A percentile compares a stretch with the other conserved stretches of the same genome.
Evolutionary conservation across 352 stramenopile genomes (phyloP).

Genomic region (Globisporangium polare): DNA sequence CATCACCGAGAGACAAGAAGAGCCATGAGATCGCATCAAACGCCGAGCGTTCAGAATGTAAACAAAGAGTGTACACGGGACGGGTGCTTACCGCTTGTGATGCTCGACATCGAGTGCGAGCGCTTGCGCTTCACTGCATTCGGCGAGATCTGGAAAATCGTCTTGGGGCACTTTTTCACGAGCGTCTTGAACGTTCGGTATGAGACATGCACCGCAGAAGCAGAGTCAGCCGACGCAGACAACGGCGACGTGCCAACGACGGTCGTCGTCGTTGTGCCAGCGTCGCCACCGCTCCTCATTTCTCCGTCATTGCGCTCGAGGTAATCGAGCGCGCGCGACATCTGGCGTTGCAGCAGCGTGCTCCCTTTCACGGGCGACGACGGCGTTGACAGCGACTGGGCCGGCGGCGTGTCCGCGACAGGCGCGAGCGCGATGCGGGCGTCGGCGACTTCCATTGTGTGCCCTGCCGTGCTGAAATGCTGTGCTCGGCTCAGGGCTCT

Average conservation of each 20-base stretch:
- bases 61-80: not conserved
- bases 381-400: slow-evolving; percentile 8
- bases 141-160: slow-evolving; percentile 35
- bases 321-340: slow-evolving; percentile 44
- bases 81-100: slow-evolving; percentile 28
- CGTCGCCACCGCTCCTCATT: not conserved
- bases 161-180: slow-evolving; percentile 19
- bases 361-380: slow-evolving; percentile 15
- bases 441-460: slow-evolving; percentile 10
- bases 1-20: not conserved
- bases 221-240: not conserved
- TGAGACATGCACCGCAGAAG: slow-evolving; percentile 12
- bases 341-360: slow-evolving; percentile 40
- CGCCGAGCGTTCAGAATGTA: not conserved
- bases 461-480: not conserved
- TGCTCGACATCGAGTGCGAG: slow-evolving; percentile 37
- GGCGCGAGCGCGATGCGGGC: not conserved
- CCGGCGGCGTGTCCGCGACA: not conserved
- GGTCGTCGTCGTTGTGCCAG: slow-evolving; percentile 2
- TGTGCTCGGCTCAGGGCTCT: too few relatives aligned
- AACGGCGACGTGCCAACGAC: slow-evolving; percentile 4
- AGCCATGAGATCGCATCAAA: not conserved
- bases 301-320: slow-evolving; percentile 36
- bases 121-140: slow-evolving; percentile 60
- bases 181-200: slow-evolving; percentile 13